These are phyloP conservation scores for Schrenkiella parvula DNA, from an alignment of 345 rosid species.

Conservation along the genomic window DNA sequence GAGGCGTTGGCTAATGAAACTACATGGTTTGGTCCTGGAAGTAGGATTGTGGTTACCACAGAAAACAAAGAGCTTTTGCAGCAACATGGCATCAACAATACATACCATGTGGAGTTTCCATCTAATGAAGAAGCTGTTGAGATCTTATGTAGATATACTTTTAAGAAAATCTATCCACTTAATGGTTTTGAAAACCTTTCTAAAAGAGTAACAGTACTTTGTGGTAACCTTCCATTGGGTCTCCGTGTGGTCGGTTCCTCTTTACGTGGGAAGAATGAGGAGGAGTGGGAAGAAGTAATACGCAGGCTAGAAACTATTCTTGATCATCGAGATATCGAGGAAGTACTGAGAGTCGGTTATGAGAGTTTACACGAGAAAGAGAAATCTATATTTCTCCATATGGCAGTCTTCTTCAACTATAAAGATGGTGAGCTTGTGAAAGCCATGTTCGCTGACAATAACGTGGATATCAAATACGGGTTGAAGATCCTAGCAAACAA, in stretches of 20 bases:
- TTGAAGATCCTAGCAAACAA: constrained; percentile 2
- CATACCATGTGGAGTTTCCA: not conserved
- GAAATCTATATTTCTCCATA: constrained; percentile 31
- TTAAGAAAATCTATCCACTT: not conserved
- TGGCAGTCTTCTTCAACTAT: constrained; percentile 30
- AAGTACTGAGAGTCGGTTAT: constrained; percentile 20
- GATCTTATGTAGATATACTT: not conserved
- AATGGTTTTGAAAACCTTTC: not conserved
- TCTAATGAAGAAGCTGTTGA: not conserved
- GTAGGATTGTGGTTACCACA: not conserved
- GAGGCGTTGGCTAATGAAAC: not conserved
- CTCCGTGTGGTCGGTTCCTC: not conserved
- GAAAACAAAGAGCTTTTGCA: not conserved
- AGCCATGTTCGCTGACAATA: not conserved
- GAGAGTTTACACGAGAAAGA: constrained; percentile 22
- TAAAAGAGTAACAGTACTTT: not conserved
- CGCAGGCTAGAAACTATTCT: not conserved
- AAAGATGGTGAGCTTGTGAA: not conserved
- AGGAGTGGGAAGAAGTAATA: not conserved
- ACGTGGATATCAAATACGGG: not conserved
- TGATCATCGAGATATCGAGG: not conserved
- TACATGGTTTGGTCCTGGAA: not conserved
- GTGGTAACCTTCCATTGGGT: not conserved
- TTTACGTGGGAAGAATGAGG: not conserved
- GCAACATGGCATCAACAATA: not conserved